Base-by-base conservation (phyloP, 768 basidiomycete species). In the Kwoniella botswanensis region DNA sequence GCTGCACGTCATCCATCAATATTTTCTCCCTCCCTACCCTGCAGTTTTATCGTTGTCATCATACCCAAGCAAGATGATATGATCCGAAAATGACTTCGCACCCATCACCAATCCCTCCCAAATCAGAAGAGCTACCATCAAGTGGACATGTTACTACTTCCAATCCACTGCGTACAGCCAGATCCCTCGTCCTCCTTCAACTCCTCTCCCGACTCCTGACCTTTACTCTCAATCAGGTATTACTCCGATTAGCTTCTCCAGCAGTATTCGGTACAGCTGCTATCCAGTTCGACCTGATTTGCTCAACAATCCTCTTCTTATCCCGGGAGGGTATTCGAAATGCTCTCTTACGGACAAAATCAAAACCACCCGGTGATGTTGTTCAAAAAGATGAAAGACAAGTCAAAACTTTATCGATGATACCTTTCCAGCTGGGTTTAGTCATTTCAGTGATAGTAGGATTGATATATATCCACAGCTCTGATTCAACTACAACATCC, bases 241-340 rank as follows among this genome's bases (percentile, higher is more conserved):
- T 98, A 13, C 86, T 98, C 52, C 90, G 93, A 0, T 86, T 94
- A 35, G 90, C 91, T 2, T 90, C 93, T 0, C 94, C 95, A 0
- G 88, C 88, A 43, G 91, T 90, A 15, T 95, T 93, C 80, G 87
- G 96, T 11, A 94, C 92, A 0, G 94, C 93, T 17, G 89, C 93
- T 0, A 92, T 99, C 71, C 95, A 97, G 77, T 94, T 98, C 83
- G 97, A 98, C 81, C 88, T 98, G 29, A 80, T 98, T 26, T 87
- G 92, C 57, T 92, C 91, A 75, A 94, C 94, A 12, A 92, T 95
- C 76, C 86, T 98, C 55, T 98, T 98, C 82, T 86, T 98, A 9
- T 90, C 91, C 43, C 87, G 97, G n/a, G 97, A 99, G 82, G 96
- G 95, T 18, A 88, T 98, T 9, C 87, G 97, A 52, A 93, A 91